A percentile compares a stretch with the other conserved stretches of the same genome.
Evolutionary conservation across 805 yeast species (phyloP).

Genomic region (Cyberlindnera maritima): DNA sequence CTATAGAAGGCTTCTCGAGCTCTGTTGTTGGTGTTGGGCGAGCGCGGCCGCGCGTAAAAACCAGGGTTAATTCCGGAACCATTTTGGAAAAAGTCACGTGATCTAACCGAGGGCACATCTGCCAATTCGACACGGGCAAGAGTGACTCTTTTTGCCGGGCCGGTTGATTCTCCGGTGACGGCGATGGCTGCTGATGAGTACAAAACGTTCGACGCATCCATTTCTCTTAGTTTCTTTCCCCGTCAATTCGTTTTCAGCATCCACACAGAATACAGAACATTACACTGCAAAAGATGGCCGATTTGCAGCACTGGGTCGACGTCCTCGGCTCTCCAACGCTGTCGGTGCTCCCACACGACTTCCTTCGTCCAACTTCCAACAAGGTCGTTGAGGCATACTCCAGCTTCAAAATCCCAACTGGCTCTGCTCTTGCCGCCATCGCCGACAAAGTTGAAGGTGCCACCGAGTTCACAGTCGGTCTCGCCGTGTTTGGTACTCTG

Average conservation of each 20-base stretch:
- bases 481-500: slow-evolving; percentile 68
- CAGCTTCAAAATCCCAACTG: slow-evolving; percentile 33
- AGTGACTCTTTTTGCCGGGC: slow-evolving; percentile 1
- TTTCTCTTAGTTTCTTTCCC: neutral
- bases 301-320: slow-evolving; percentile 56
- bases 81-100: too few species aligned
- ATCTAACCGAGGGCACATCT: too few species aligned
- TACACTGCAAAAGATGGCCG: slow-evolving; percentile 13
- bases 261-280: too few species aligned
- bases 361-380: slow-evolving; percentile 68
- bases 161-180: slow-evolving; percentile 3
- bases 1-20: too few species aligned
- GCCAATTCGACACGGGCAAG: slow-evolving; percentile 2
- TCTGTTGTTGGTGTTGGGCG: too few species aligned
- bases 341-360: slow-evolving; percentile 87
- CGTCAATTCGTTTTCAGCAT: neutral
- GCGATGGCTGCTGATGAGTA: neutral
- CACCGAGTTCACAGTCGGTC: slow-evolving; percentile 46
- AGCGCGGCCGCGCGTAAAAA: too few species aligned
- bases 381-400: slow-evolving; percentile 62
- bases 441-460: slow-evolving; percentile 25
- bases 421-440: slow-evolving; percentile 22
- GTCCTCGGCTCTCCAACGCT: slow-evolving; percentile 76
- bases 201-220: neutral
- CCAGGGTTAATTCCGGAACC: too few species aligned